Evolutionary conservation across 805 yeast genomes (phyloP), one percentile per base, ranked within the genome.

Genomic region (Komagataella pastoris): DNA sequence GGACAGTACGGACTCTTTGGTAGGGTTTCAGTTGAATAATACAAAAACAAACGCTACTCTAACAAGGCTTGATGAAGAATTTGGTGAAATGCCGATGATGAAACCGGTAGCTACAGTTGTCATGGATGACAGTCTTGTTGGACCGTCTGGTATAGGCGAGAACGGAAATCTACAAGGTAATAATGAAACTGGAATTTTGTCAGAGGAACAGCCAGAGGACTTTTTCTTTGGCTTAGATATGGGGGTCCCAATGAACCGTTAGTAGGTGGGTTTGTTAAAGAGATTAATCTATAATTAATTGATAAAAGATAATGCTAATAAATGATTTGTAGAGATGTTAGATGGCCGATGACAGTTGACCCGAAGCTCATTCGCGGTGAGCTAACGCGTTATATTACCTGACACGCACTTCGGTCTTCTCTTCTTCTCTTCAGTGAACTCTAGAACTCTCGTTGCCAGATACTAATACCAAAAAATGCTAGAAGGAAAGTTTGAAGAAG

Each of bases 401-500:
- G 40, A 30, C 40, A 30, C 40, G 40, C 40, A 30, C 14, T 30
- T 14, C 4, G 14, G 14, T 30, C 14, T 30, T 14, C 40, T 30
- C 4, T 14, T 30, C n/a, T 30, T 30, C n/a, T 30, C 40, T 30
- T 7, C 40, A 30, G 14, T 30, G 40, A 8, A 30, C 40, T 30
- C 40, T 30, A 14, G 14, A 8, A 30, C 40, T 14, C 40, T 30
- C 14, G 40, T 30, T 44, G 19, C 47, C 19, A 44, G 24, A n/a
- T n/a, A 46, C 21, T 19, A 21, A 44, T 19, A 24, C 44, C 17
- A 14, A 66, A 21, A 45, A 57, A 93, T 93, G 98, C 81, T 93
- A 73, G 99, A 93, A 80, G 98, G 96, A 59, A 90, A 89, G 74
- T 87, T 93, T 60, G 91, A 85, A 61, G 90, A 89, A 74, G 96